phyloP scores from a whole-genome alignment of 2,329 filamentous ascomycete species.

The Beauveria caledonica region DNA sequence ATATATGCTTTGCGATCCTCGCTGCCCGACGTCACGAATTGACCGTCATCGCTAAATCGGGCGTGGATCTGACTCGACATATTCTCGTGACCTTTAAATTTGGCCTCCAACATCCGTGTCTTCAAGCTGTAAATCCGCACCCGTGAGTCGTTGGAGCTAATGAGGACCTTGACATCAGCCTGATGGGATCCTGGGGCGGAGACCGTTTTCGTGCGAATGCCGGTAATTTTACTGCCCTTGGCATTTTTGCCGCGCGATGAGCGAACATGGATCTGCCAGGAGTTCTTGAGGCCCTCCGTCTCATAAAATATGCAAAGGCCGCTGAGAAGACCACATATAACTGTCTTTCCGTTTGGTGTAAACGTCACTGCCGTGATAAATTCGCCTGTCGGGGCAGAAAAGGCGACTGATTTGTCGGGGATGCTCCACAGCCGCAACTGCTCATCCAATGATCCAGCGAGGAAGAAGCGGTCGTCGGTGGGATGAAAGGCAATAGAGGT shows the following conservation, averaged over 20 bases:
- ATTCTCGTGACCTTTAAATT: conserved; percentile 89
- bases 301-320: conserved; percentile 87
- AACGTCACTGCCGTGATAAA: conserved; percentile 94
- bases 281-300: conserved; percentile 77
- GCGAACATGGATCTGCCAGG: conserved; percentile 85
- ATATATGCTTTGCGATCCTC: conserved; percentile 87
- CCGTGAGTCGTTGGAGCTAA: conserved; percentile 92
- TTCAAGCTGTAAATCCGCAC: conserved; percentile 82
- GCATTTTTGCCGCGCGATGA: conserved; percentile 88
- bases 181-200: conserved; percentile 34
- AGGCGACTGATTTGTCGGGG: conserved; percentile 89
- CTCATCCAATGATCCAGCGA: conserved; percentile 85
- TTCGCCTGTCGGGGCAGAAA: conserved; percentile 65
- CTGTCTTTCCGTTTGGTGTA: conserved; percentile 80
- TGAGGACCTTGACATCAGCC: conserved; percentile 70
- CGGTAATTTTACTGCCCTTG: conserved; percentile 95
- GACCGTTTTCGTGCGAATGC: conserved; percentile 64
- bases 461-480: conserved; percentile 89
- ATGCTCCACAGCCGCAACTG: conserved; percentile 93
- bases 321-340: conserved; percentile 79
- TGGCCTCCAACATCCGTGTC: conserved; percentile 77
- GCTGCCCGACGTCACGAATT: conserved; percentile 84
- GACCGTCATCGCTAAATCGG: conserved; percentile 76
- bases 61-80: conserved; percentile 84
- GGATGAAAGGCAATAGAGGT: conserved; percentile 94